Evolutionary conservation across 225 moss, liverwort and hornwort species (phyloP), one percentile per base, ranked within the genome.

Genomic region (Physcomitrium patens): DNA sequence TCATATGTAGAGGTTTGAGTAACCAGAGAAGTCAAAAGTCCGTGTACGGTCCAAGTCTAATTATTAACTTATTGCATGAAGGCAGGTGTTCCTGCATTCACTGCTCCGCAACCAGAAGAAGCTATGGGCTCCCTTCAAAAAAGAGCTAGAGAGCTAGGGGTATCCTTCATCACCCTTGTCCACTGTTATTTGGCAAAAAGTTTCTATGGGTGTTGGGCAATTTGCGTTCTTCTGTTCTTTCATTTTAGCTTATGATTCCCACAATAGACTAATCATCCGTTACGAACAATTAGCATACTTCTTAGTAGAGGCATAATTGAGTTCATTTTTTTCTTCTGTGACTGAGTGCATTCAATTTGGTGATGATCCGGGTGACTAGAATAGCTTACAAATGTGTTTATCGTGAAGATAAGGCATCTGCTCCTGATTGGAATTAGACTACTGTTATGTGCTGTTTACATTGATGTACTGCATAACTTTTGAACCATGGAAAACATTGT

Each of bases 41-140:
- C 42, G 61, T 70, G 71, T 71, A 50, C 63, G 74, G 56, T 66
- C 56, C 53, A 79, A 65, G 77, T 63, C 84, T 81, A 79, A 89
- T 66, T 76, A 52, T 46, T 70, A 37, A 37, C 74, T 67, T 67
- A 76, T 74, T 78, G 73, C 70, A 67, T 91, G 81, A 87, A 99
- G 97, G 82, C 85, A 81, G 92, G 91, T 87, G 99, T 95, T 80
- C 99, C 99, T 83, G 99, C 95, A 73, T 79, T 99, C 66, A 95
- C 99, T 68, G 80, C 90, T 68, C 99, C 99, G 24, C 99, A 99
- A 77, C 83, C 61, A 65, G 89, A 92, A 59, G 99, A 99, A 73
- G 99, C 99, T 18, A 99, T 99, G 99, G 72, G 63, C 72, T 87
- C 93, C 50, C 91, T 99, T 50, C 82, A 73, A 63, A 88, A 73